Evolutionary conservation across 73 alveolate genomes (phyloP).

Genomic region (Halteria grandinella): DNA sequence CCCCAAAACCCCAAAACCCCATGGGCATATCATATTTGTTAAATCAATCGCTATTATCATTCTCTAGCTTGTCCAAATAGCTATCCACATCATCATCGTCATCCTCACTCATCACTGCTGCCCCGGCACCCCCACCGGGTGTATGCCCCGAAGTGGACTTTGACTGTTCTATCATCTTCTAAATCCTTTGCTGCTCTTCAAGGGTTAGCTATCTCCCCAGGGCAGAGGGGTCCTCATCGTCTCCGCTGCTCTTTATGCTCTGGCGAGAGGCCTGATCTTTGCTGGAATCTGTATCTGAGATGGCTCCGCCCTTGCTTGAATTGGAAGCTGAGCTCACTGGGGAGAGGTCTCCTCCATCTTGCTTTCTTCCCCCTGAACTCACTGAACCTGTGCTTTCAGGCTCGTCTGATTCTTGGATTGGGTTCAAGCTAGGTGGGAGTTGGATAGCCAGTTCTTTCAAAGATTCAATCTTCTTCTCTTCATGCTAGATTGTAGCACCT

Average conservation of each 20-base stretch:
- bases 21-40: too few species aligned
- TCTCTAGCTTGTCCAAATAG: slow-evolving; percentile 40
- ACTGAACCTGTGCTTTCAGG: background rate
- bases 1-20: too few species aligned
- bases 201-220: background rate
- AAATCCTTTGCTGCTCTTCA: slow-evolving; percentile 30
- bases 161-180: slow-evolving; percentile 36
- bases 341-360: background rate
- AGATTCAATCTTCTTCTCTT: background rate
- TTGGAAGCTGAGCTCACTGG: background rate
- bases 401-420: background rate
- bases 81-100: slow-evolving; percentile 22
- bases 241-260: background rate
- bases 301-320: background rate
- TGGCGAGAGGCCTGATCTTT: background rate
- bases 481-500: background rate
- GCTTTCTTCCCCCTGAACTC: background rate
- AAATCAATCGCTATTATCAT: slow-evolving; percentile 29
- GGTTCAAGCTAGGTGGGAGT: background rate
- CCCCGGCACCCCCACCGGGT: slow-evolving; percentile 7
- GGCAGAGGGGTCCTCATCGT: background rate
- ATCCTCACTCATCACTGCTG: too few species aligned
- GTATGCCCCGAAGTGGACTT: too few species aligned
- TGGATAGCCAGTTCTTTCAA: background rate
- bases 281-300: background rate